These are phyloP conservation scores for Globisporangium carolinianum DNA, from an alignment of 352 stramenopile species.

Conservation along the genomic window DNA sequence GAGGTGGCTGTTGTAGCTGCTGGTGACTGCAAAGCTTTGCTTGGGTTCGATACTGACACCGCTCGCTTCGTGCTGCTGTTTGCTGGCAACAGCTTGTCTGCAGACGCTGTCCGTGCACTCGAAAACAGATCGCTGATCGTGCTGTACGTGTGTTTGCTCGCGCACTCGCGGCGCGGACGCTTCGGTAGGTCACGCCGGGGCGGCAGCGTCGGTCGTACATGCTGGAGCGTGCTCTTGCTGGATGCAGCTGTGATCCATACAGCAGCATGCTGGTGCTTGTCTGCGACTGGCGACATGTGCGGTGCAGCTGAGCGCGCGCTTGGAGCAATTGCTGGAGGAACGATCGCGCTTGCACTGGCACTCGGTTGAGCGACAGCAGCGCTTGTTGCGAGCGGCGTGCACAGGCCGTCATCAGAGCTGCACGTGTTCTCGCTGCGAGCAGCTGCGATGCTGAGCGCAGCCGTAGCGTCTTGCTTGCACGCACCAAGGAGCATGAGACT, in stretches of 20 bases:
- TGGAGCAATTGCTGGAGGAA: not conserved
- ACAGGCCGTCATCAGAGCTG: not conserved
- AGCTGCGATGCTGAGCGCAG: not conserved
- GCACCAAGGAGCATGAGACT: constrained; percentile 11
- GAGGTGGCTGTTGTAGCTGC: not conserved
- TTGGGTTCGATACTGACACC: not conserved
- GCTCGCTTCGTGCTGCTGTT: not conserved
- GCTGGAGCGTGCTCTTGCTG: not conserved
- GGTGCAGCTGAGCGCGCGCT: not conserved
- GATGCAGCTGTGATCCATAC: not conserved
- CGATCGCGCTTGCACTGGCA: not conserved
- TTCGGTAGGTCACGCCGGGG: not conserved
- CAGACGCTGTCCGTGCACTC: not conserved
- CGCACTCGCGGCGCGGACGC: not conserved
- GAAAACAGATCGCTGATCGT: constrained; percentile 6
- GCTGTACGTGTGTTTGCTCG: not conserved
- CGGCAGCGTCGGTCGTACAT: not conserved
- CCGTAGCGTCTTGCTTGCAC: constrained; percentile 1
- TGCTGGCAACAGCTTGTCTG: not conserved
- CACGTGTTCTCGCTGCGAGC: not conserved
- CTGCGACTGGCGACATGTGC: constrained; percentile 8
- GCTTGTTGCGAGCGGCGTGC: not conserved
- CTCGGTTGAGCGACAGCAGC: not conserved
- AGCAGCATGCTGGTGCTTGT: constrained; percentile 3
- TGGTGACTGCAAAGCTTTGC: not conserved